Base-by-base conservation (phyloP, 2,329 filamentous ascomycete species). In the Passalora sequoiae region DNA sequence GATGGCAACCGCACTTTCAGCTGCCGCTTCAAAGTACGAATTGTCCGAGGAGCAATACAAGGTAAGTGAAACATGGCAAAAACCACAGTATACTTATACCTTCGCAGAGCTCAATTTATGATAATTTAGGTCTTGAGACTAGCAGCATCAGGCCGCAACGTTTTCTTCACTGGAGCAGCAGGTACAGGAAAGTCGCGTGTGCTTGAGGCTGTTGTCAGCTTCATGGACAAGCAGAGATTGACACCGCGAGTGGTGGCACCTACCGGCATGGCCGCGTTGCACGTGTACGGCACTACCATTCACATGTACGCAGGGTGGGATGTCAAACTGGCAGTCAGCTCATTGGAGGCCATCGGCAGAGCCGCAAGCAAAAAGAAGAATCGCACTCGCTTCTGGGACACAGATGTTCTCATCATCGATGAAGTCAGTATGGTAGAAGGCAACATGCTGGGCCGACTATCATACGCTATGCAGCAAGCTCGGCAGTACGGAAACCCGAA, bases 341-440 rank as follows among this genome's bases (percentile, higher is more conserved):
- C 66, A 0, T 50, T 77, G 0, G 39, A 65, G 0, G 49, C 54
- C n/a, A 37, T 59, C 3, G 20, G 37, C 10, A 44, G 41, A 16
- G 43, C 38, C 1, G 66, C 67, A 0, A 58, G 62, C 16, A 64
- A 60, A 8, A 64, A 63, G 7, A 56, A 60, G 2, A 56, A 67
- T 1, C 59, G 50, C 19, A 56, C 65, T 1, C 66, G 72, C 0
- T 59, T 79, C 2, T 54, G 15, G 0, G 24, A 59, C 0, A 78
- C 73, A 0, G 67, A 82, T 38, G 73, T 80, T 0, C 66, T 84
- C 1, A 70, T 84, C 21, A 77, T 84, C n/a, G 80, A 84, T 51
- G 81, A 84, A 60, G 77, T 84, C 46, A 79, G 74, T 49, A 84
- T 84, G 80, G 68, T 83, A 0, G 76, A 80, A 38, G 77, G 73